A percentile compares a stretch with the other conserved stretches of the same genome.
Conservation (phyloP, 192 early-diverging fungal genomes). For the Gigaspora rosea region DNA sequence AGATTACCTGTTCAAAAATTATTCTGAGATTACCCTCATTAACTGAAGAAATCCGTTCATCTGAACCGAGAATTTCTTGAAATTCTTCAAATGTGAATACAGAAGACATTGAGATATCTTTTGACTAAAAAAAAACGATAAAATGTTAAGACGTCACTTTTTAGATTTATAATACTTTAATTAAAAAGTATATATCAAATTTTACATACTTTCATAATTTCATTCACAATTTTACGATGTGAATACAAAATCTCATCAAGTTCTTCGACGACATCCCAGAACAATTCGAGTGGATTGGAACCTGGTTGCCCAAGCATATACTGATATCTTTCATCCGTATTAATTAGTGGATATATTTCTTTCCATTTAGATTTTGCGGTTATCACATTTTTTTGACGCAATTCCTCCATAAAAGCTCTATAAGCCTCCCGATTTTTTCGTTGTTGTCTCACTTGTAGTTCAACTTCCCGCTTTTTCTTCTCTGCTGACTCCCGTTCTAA, state of each 20-base stretch:
- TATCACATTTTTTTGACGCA: constrained; percentile 56
- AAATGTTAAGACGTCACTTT: background rate
- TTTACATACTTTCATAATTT: constrained; percentile 56
- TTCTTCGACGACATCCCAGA: constrained; percentile 88
- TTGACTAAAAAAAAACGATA: constrained; percentile 32
- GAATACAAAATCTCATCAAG: constrained; percentile 75
- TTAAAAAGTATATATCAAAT: constrained; percentile 12
- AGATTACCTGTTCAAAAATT: constrained; percentile 52
- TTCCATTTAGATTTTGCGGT: constrained; percentile 82
- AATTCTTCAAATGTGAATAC: constrained; percentile 52
- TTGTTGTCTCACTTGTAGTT: constrained; percentile 59
- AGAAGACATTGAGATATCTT: constrained; percentile 49
- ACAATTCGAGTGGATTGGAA: constrained; percentile 87
- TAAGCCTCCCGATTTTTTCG: constrained; percentile 74
- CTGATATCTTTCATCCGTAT: constrained; percentile 67
- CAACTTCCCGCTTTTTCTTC: constrained; percentile 41
- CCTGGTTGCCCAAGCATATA: constrained; percentile 79
- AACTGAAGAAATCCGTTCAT: constrained; percentile 34
- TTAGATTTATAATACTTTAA: background rate
- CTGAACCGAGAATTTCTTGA: constrained; percentile 32
- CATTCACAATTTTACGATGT: constrained; percentile 67
- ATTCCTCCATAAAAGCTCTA: constrained; percentile 67
- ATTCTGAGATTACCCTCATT: constrained; percentile 44
- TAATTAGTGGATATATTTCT: constrained; percentile 76
- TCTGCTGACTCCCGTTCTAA: constrained; percentile 64